phyloP scores from a whole-genome alignment of 805 yeast species.

The Candida sithepensis region DNA sequence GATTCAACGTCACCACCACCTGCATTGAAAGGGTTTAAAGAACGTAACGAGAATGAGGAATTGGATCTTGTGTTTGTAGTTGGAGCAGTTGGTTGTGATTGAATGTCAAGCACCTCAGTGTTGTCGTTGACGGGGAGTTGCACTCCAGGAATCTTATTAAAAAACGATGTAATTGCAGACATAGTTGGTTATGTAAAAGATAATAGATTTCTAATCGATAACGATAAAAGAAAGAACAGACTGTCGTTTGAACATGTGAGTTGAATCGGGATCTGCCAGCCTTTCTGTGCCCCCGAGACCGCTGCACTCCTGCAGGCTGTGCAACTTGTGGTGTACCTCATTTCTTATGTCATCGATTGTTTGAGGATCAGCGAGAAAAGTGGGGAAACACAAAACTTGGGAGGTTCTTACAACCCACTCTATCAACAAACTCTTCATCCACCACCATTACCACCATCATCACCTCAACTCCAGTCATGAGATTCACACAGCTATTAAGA shows the following conservation, averaged over 20 bases:
- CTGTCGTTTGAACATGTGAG: no score
- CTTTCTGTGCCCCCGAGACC: no score
- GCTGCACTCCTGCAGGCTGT: no score
- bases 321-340: no score
- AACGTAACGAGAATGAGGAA: constrained; percentile 1
- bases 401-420: no score
- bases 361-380: no score
- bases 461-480: background rate
- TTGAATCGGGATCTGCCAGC: no score
- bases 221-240: no score
- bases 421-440: background rate
- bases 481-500: background rate
- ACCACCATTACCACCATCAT: background rate
- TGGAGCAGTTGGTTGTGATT: constrained; percentile 6
- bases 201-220: no score
- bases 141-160: constrained; percentile 22
- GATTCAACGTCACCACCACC: background rate
- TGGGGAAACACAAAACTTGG: no score
- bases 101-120: constrained; percentile 2
- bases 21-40: constrained; percentile 9
- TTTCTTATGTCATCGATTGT: no score
- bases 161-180: constrained; percentile 1
- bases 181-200: no score
- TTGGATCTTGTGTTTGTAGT: constrained; percentile 5
- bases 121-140: constrained; percentile 15